Evolutionary conservation across 73 alveolate genomes (phyloP), one percentile per base, ranked within the genome.

Genomic region (Durusdinium trenchii): DNA sequence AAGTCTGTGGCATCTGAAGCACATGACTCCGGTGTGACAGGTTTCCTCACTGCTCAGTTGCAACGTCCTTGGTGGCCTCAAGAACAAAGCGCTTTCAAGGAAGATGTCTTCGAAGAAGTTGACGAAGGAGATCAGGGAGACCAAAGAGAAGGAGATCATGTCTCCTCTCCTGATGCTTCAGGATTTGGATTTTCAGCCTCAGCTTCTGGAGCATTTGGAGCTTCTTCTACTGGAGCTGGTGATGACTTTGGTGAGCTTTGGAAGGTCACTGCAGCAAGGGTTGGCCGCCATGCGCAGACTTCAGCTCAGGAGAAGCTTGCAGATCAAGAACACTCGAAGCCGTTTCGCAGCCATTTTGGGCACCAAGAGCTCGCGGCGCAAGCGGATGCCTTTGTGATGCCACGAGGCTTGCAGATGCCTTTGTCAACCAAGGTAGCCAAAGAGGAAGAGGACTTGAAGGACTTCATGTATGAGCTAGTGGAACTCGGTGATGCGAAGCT

Each of bases 401-500:
- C 96, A 32, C 51, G 86, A 46, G 96, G 96, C 73, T 64, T 86
- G 83, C 78, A 86, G 82, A 89, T 89, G 96, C 96, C 96, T 26
- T 52, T 52, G 18, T 45, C 57, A 40, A 75, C 86, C 50, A 89
- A 89, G 71, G 86, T 42, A 26, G 75, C 82, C 6, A 50, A 54
- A 45, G 96, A 89, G 46, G 96, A 89, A 51, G 96, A 89, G 51
- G 96, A 89, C 35, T n/a, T 89, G 52, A 89, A 46, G 36, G 98
- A 91, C 50, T 71, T 91, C 60, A 67, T 91, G 98, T 91, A 91
- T 43, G 98, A 91, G 62, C 78, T 91, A 38, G 89, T 91, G 60
- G 98, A 91, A 76, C 83, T 91, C 62, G 90, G 47, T 40, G 98
- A 91, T 91, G 69, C 76, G 61, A 71, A 91, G 76, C 90, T 91